phyloP scores from a whole-genome alignment of 2,329 filamentous ascomycete species.

The Elsinoe batatas region DNA sequence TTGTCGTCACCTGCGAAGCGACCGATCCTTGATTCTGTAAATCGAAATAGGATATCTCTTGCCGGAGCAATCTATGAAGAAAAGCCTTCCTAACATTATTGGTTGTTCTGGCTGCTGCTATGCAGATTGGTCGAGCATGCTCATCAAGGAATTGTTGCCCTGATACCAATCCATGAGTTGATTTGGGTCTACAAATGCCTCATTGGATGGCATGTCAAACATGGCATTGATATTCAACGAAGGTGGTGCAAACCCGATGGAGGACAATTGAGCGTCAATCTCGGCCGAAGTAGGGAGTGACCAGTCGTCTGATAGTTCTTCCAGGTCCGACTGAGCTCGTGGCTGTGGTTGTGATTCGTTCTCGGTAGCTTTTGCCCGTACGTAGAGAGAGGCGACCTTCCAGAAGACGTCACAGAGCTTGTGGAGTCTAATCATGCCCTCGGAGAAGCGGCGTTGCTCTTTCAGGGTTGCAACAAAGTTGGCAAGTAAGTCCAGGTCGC shows the following conservation, averaged over 20 bases:
- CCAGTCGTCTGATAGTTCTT: background rate
- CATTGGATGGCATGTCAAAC: background rate
- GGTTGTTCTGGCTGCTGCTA: constrained; percentile 43
- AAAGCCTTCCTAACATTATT: constrained; percentile 50
- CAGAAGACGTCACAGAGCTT: constrained; percentile 21
- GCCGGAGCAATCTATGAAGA: constrained; percentile 51
- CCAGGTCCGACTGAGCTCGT: background rate
- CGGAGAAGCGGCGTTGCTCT: constrained; percentile 1
- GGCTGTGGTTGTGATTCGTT: no score
- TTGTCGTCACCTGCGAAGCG: constrained; percentile 53
- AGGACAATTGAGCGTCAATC: background rate
- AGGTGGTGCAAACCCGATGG: background rate
- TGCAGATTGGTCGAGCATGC: constrained; percentile 29
- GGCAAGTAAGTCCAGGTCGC: constrained; percentile 19
- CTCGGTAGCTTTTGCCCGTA: background rate
- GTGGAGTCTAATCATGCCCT: constrained; percentile 14
- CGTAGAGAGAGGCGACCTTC: constrained; percentile 17
- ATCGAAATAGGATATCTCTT: constrained; percentile 60
- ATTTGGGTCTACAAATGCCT: background rate
- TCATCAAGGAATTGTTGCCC: constrained; percentile 1
- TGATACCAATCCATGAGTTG: background rate
- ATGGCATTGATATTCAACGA: background rate
- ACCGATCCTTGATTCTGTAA: constrained; percentile 47
- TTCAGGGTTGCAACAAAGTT: constrained; percentile 19
- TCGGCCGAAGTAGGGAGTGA: background rate